A percentile compares a stretch with the other conserved stretches of the same genome.
Conservation (phyloP, 257 asterid genomes). For the Solanum arcanum region DNA sequence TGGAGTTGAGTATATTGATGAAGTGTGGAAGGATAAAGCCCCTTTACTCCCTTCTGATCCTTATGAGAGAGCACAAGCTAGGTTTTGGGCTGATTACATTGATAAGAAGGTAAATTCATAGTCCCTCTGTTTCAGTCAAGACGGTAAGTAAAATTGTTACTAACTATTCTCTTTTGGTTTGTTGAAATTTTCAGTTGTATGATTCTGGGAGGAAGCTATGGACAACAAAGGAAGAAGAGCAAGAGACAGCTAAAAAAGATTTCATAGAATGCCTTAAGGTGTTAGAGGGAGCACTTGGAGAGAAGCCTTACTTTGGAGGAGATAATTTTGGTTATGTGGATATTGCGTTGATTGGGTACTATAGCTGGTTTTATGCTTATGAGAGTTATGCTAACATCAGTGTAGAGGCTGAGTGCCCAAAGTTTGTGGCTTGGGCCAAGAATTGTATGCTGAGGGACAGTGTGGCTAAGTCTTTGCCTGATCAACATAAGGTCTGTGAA, state of each 20-base stretch:
- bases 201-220: neutral
- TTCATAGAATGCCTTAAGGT: neutral
- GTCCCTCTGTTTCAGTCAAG: neutral
- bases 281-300: slow-evolving; percentile 4
- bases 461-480: slow-evolving; percentile 23
- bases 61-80: slow-evolving; percentile 6
- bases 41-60: slow-evolving; percentile 12
- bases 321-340: slow-evolving; percentile 6
- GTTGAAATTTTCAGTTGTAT: neutral
- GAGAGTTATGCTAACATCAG: slow-evolving; percentile 15
- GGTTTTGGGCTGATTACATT: slow-evolving; percentile 2
- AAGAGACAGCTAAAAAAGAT: slow-evolving; percentile 9
- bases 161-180: neutral
- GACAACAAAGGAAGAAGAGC: slow-evolving; percentile 4
- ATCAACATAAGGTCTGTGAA: slow-evolving; percentile 10
- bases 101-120: slow-evolving; percentile 10
- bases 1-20: slow-evolving; percentile 11
- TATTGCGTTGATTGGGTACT: slow-evolving; percentile 3
- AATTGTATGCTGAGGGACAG: slow-evolving; percentile 26
- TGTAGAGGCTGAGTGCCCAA: slow-evolving; percentile 27
- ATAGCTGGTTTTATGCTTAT: slow-evolving; percentile 9
- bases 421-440: slow-evolving; percentile 26
- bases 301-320: slow-evolving; percentile 11
- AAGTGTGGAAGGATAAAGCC: slow-evolving; percentile 6
- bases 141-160: too few species aligned